Percentiles rank a stretch among this genome's conserved stretches.
phyloP scores from a whole-genome alignment of 306 rosid genomes.

The Malus orientalis region DNA sequence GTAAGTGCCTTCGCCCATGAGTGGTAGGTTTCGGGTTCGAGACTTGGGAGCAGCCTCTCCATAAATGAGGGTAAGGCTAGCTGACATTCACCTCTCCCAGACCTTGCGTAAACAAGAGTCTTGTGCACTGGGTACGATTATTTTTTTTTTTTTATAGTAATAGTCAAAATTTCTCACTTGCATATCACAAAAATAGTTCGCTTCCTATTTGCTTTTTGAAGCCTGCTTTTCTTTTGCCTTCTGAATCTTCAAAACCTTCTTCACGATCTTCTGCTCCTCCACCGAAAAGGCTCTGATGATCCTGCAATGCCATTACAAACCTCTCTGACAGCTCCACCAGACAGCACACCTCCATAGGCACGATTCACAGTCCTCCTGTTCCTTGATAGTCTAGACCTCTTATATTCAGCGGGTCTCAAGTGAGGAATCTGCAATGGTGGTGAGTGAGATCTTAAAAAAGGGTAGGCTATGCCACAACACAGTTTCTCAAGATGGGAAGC shows the following conservation, averaged over 20 bases:
- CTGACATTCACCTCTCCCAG: too few species aligned
- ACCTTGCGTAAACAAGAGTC: too few species aligned
- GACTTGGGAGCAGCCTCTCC: too few species aligned
- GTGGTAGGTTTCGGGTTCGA: too few species aligned
- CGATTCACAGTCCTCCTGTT: conserved; percentile 71
- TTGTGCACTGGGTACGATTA: too few species aligned
- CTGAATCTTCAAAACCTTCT: conserved; percentile 77
- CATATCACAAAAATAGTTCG: not conserved
- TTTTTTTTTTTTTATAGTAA: not conserved
- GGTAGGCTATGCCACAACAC: not conserved
- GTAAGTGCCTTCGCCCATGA: too few species aligned
- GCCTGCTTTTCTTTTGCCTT: conserved; percentile 62
- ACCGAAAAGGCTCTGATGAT: conserved; percentile 65
- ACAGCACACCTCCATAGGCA: conserved; percentile 68
- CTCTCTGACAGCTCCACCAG: conserved; percentile 71
- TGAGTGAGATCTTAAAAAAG: not conserved
- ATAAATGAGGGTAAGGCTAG: too few species aligned
- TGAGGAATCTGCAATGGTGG: conserved; percentile 56
- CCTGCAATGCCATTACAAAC: conserved; percentile 33
- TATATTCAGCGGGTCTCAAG: conserved; percentile 66
- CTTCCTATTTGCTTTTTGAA: conserved; percentile 18
- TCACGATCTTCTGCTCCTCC: conserved; percentile 75
- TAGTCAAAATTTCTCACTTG: conserved; percentile 4
- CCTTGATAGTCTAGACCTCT: conserved; percentile 65
- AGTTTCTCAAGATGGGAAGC: not conserved